Evolutionary conservation across 2,329 filamentous ascomycete species (phyloP).

Genomic region (Tolypocladium amazonense): DNA sequence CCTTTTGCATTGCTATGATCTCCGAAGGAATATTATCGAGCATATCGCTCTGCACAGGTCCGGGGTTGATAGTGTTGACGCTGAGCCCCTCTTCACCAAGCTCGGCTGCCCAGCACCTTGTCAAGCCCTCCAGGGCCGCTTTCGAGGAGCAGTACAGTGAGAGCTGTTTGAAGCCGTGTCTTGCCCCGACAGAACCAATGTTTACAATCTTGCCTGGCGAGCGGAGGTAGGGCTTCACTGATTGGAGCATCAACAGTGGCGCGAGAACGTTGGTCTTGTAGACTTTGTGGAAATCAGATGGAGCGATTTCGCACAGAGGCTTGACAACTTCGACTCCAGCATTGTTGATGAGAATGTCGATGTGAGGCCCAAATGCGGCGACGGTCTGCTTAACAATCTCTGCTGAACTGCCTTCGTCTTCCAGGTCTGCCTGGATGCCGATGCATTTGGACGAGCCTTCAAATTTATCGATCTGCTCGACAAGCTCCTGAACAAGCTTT

Average conservation of each 20-base stretch:
- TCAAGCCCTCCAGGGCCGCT: slow-evolving; percentile 49
- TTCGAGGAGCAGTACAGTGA: slow-evolving; percentile 46
- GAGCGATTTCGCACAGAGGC: neutral
- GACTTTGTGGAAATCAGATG: slow-evolving; percentile 17
- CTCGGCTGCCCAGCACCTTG: slow-evolving; percentile 47
- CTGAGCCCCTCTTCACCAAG: slow-evolving; percentile 45
- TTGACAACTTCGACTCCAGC: slow-evolving; percentile 5
- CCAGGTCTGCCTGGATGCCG: neutral
- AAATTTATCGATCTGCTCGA: neutral
- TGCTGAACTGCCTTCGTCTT: neutral
- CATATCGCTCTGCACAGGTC: slow-evolving; percentile 48
- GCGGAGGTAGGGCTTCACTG: slow-evolving; percentile 27
- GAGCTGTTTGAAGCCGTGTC: slow-evolving; percentile 31
- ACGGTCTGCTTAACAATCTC: neutral
- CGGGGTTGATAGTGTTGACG: slow-evolving; percentile 50
- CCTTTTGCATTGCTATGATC: slow-evolving; percentile 36
- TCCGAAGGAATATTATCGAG: slow-evolving; percentile 38
- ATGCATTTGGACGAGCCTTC: neutral
- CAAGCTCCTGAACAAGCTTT: neutral
- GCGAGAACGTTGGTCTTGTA: slow-evolving; percentile 48
- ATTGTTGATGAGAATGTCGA: slow-evolving; percentile 25
- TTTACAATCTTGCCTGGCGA: slow-evolving; percentile 41
- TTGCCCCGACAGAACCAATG: slow-evolving; percentile 42
- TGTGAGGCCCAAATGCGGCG: neutral
- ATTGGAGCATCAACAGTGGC: slow-evolving; percentile 36